Evolutionary conservation across 2,329 filamentous ascomycete genomes (phyloP).

Genomic region (Paecilomyces sp.): DNA sequence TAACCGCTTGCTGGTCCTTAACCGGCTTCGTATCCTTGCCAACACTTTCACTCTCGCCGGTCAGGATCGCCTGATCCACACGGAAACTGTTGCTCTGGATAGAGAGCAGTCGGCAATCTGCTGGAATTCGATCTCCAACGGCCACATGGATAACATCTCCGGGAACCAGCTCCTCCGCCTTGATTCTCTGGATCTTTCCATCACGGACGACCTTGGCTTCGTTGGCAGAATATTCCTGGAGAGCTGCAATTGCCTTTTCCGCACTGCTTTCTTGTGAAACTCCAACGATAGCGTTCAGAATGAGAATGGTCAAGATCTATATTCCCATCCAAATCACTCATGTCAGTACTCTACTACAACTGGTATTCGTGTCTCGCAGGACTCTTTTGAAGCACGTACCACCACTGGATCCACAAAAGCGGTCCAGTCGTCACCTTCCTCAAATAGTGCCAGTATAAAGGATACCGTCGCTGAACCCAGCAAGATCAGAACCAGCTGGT

Average conservation of each 20-base stretch:
- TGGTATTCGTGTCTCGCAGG: neutral
- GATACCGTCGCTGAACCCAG: slow-evolving; percentile 89
- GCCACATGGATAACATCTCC: slow-evolving; percentile 84
- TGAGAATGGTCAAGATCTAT: slow-evolving; percentile 90
- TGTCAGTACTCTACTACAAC: slow-evolving; percentile 9
- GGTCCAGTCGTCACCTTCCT: slow-evolving; percentile 89
- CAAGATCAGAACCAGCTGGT: slow-evolving; percentile 93
- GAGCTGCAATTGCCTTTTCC: slow-evolving; percentile 93
- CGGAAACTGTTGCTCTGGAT: slow-evolving; percentile 97
- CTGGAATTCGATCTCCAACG: slow-evolving; percentile 88
- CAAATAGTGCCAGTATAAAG: slow-evolving; percentile 86
- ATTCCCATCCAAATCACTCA: slow-evolving; percentile 2
- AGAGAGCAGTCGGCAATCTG: slow-evolving; percentile 81
- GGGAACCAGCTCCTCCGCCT: slow-evolving; percentile 94
- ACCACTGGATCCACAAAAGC: slow-evolving; percentile 95
- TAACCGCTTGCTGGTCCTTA: slow-evolving; percentile 75
- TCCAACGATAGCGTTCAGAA: slow-evolving; percentile 93
- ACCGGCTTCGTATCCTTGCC: slow-evolving; percentile 68
- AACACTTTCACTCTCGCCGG: slow-evolving; percentile 95
- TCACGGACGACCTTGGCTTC: slow-evolving; percentile 89
- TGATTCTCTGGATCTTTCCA: slow-evolving; percentile 72
- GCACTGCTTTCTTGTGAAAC: slow-evolving; percentile 98
- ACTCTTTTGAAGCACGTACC: slow-evolving; percentile 49
- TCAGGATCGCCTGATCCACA: slow-evolving; percentile 93
- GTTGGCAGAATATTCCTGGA: slow-evolving; percentile 98